Evolutionary conservation across 2,329 filamentous ascomycete species (phyloP).

Genomic region (Exophiala calicioides): DNA sequence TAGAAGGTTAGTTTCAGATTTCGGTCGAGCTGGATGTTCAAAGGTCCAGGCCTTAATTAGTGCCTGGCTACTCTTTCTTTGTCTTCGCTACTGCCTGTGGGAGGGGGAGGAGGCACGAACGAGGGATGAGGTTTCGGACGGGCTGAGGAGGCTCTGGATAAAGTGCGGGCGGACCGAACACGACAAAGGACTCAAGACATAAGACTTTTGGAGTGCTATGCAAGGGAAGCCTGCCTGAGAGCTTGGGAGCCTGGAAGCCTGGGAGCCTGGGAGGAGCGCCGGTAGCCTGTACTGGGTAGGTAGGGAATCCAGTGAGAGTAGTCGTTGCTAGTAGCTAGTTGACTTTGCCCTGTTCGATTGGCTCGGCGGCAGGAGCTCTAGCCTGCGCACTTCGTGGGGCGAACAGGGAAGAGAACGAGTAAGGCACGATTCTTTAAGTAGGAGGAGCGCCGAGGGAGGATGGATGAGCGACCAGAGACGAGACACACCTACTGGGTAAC

Average conservation of each 20-base stretch:
- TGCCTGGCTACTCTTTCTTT: slow-evolving; percentile 17
- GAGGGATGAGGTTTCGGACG: too few species aligned
- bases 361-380: slow-evolving; percentile 2
- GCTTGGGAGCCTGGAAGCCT: too few species aligned
- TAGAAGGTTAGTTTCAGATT: slow-evolving; percentile 11
- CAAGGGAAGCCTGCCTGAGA: too few species aligned
- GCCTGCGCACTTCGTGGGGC: slow-evolving; percentile 14
- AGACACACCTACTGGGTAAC: too few species aligned
- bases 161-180: slow-evolving; percentile 5
- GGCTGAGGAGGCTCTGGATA: neutral
- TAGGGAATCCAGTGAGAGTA: too few species aligned
- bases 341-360: slow-evolving; percentile 17
- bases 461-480: neutral
- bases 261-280: too few species aligned
- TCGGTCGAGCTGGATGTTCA: neutral
- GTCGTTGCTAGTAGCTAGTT: too few species aligned
- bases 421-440: too few species aligned
- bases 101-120: too few species aligned
- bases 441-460: too few species aligned
- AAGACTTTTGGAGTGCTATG: too few species aligned
- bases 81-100: neutral
- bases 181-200: slow-evolving; percentile 6
- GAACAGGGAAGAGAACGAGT: slow-evolving; percentile 6
- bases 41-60: slow-evolving; percentile 5
- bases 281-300: too few species aligned